These are phyloP conservation scores for Crithidia sp. DNA, from an alignment of 208 protist genomes.

Conservation along the genomic window DNA sequence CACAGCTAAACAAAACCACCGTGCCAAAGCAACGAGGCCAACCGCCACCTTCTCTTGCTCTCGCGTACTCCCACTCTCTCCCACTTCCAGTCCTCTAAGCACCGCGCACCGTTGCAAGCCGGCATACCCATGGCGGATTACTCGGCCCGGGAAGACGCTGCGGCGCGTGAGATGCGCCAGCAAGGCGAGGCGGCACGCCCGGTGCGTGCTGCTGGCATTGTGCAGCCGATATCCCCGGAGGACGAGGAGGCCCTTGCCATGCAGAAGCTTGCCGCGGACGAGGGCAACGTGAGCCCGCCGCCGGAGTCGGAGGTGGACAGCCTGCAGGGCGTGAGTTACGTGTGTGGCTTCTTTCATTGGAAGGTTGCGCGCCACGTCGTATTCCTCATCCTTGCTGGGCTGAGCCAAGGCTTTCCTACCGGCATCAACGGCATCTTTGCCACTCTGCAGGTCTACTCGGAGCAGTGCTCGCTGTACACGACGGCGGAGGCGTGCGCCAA, in stretches of 20 bases:
- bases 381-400: slow-evolving; percentile 12
- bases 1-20: not conserved
- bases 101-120: too few species aligned
- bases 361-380: slow-evolving; percentile 18
- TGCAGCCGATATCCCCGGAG: slow-evolving; percentile 18
- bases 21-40: too few species aligned
- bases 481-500: slow-evolving; percentile 12
- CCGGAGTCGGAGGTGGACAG: slow-evolving; percentile 15
- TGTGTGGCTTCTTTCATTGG: slow-evolving; percentile 22
- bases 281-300: not conserved
- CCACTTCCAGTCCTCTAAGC: too few species aligned
- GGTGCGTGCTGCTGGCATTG: slow-evolving; percentile 13
- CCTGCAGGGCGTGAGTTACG: slow-evolving; percentile 18
- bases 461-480: slow-evolving; percentile 23
- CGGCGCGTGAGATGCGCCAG: slow-evolving; percentile 13
- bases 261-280: slow-evolving; percentile 14
- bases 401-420: slow-evolving; percentile 16
- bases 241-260: slow-evolving; percentile 20
- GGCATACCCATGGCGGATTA: not conserved
- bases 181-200: slow-evolving; percentile 2
- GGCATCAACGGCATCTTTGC: slow-evolving; percentile 20
- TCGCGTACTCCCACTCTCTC: not conserved
- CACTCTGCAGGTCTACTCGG: slow-evolving; percentile 19
- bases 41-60: not conserved
- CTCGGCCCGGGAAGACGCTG: slow-evolving; percentile 3